These are phyloP conservation scores for Exophiala sp. DNA, from an alignment of 2,329 filamentous ascomycete species.

Conservation along the genomic window DNA sequence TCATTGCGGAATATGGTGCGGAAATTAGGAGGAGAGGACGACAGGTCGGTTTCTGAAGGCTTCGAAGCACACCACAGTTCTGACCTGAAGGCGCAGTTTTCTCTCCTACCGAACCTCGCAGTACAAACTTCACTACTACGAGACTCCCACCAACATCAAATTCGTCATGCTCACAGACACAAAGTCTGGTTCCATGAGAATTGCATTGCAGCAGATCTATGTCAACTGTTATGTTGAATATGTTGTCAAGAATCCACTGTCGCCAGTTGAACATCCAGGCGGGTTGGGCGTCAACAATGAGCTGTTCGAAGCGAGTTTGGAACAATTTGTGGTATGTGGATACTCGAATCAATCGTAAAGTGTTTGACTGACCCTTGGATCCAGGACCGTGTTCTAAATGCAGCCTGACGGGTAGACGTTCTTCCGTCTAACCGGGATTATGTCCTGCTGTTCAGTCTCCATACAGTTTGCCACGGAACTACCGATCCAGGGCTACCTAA, in stretches of 20 bases:
- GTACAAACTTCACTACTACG: constrained; percentile 99
- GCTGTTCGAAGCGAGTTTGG: constrained; percentile 55
- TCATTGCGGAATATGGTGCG: constrained; percentile 93
- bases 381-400: constrained; percentile 29
- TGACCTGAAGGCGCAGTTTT: constrained; percentile 55
- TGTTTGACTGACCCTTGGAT: constrained; percentile 6
- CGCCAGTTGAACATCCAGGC: constrained; percentile 55
- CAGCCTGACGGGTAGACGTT: constrained; percentile 12
- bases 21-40: constrained; percentile 88
- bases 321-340: constrained; percentile 45
- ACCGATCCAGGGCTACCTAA: too few species aligned
- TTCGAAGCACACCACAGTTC: background rate
- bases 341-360: background rate
- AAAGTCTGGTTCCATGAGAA: constrained; percentile 79
- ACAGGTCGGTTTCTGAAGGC: constrained; percentile 47
- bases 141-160: constrained; percentile 90
- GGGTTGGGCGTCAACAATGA: constrained; percentile 60
- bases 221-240: constrained; percentile 98
- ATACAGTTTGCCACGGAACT: too few species aligned
- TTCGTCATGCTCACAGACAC: constrained; percentile 96
- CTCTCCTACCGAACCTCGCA: constrained; percentile 87
- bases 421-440: too few species aligned
- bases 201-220: constrained; percentile 95
- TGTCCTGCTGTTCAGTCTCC: too few species aligned
- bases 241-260: constrained; percentile 60